Conservation (phyloP, 2,329 filamentous ascomycete species). For the Penicillium sp. region DNA sequence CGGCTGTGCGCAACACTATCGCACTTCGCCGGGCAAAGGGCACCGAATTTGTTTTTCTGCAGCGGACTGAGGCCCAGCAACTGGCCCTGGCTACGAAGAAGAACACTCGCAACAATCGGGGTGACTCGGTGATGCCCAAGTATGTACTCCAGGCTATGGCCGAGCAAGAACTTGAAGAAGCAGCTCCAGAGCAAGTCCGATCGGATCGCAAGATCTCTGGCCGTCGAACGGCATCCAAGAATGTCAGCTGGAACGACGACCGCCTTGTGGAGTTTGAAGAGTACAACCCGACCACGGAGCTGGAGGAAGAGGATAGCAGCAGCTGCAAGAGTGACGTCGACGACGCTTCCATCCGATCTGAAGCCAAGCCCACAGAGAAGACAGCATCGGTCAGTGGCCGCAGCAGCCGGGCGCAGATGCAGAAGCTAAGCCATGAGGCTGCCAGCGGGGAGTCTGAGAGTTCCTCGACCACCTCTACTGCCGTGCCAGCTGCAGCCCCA, state of each 20-base stretch:
- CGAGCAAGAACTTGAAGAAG: slow-evolving; percentile 12
- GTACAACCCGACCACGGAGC: slow-evolving; percentile 8
- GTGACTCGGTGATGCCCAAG: slow-evolving; percentile 36
- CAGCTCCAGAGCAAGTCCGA: background rate
- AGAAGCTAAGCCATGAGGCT: slow-evolving; percentile 10
- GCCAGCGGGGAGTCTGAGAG: slow-evolving; percentile 15
- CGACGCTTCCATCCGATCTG: slow-evolving; percentile 13
- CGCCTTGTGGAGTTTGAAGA: slow-evolving; percentile 37
- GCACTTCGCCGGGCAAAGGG: slow-evolving; percentile 45
- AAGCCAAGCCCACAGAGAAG: slow-evolving; percentile 21
- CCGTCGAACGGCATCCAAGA: slow-evolving; percentile 22
- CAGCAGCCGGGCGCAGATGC: slow-evolving; percentile 24
- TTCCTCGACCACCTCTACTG: slow-evolving; percentile 17
- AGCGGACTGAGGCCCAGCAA: slow-evolving; percentile 43
- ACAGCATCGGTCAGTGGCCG: slow-evolving; percentile 24
- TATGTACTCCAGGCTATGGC: slow-evolving; percentile 27
- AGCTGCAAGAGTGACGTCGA: slow-evolving; percentile 22
- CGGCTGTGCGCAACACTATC: slow-evolving; percentile 37
- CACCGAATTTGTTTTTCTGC: slow-evolving; percentile 45
- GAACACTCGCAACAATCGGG: slow-evolving; percentile 45
- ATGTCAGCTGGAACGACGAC: slow-evolving; percentile 40
- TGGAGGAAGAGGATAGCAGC: slow-evolving; percentile 8
- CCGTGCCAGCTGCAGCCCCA: slow-evolving; percentile 26
- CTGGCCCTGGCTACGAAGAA: slow-evolving; percentile 41
- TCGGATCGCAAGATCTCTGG: slow-evolving; percentile 2